Base-by-base conservation (phyloP, 2,329 filamentous ascomycete genomes). In the Rutstroemia sydowiana region DNA sequence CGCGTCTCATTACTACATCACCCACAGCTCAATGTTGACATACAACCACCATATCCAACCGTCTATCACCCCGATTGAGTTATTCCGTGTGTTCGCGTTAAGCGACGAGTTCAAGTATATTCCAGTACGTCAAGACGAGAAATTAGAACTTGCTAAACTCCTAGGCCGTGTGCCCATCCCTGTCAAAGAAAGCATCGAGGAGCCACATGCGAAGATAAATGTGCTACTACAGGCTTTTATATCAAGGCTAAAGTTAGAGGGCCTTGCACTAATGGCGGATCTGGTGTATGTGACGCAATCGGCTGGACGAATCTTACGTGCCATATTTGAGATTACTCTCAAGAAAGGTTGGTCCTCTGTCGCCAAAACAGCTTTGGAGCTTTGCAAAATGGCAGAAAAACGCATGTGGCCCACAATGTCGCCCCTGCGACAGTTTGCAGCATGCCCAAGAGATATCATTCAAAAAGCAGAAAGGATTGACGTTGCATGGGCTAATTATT, bases 361-460 rank as follows among this genome's bases (percentile, higher is more conserved):
- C 3, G 88, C 93, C 8, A 95, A 93, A 72, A 89, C 87, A 56
- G 91, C 93, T 0, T 75, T 98, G 39, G 88, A 95, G 62, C 78
- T 98, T 48, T 98, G 95, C 73, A 98, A 98, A 73, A 97, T 95
- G 89, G 93, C 92, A 0, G 93, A 98, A 74, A 95, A 95, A 76
- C 81, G 95, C 45, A 98, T 98, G 95, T 98, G 93, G 93, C 91
- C 92, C 13, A 97, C 92, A 5, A 98, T 97, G 93, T 88, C 89
- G 34, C 93, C 95, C 10, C 75, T 98, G 30, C 82, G 93, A 49
- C 93, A 98, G 65, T 98, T 98, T 65, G 81, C 86, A 3, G 73
- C 75, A 36, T 95, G 90, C 64, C 83, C 91, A 3, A 76, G 82
- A 37, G 92, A 97, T 53, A 88, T 97, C 48, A 75, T 97, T 45